phyloP scores from a whole-genome alignment of 208 protist genomes.

The Trypanosoma platydactyli region DNA sequence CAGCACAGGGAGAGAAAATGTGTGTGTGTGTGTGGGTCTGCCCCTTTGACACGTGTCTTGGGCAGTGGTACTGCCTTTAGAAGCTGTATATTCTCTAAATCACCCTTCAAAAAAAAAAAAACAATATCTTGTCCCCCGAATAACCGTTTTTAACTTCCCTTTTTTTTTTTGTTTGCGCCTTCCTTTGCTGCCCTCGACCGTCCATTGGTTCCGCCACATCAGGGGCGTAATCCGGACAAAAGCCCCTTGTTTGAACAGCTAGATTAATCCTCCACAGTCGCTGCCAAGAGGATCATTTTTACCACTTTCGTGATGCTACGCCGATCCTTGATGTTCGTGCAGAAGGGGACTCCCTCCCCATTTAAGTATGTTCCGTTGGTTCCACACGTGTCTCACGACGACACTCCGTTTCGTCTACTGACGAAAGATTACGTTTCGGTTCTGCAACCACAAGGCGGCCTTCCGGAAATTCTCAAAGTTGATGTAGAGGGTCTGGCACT shows the following conservation, averaged over 20 bases:
- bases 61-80: no score
- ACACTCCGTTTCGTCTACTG: constrained; percentile 75
- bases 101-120: no score
- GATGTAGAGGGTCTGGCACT: constrained; percentile 86
- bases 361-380: constrained; percentile 85
- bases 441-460: constrained; percentile 48
- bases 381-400: constrained; percentile 63
- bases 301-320: constrained; percentile 45
- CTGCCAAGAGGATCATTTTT: not conserved
- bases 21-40: no score
- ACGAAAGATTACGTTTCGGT: constrained; percentile 87
- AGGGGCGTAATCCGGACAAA: constrained; percentile 6
- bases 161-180: constrained; percentile 12
- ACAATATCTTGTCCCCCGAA: no score
- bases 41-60: no score
- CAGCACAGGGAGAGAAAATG: no score
- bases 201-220: not conserved
- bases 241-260: constrained; percentile 1
- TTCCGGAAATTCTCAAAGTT: constrained; percentile 86
- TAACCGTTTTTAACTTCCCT: constrained; percentile 15
- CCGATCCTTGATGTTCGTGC: constrained; percentile 32
- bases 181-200: no score
- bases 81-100: not conserved
- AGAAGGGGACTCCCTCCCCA: constrained; percentile 26
- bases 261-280: not conserved